Evolutionary conservation across 495 filamentous ascomycete genomes (phyloP), one percentile per base, ranked within the genome.

Genomic region (Penicillium ucsense): DNA sequence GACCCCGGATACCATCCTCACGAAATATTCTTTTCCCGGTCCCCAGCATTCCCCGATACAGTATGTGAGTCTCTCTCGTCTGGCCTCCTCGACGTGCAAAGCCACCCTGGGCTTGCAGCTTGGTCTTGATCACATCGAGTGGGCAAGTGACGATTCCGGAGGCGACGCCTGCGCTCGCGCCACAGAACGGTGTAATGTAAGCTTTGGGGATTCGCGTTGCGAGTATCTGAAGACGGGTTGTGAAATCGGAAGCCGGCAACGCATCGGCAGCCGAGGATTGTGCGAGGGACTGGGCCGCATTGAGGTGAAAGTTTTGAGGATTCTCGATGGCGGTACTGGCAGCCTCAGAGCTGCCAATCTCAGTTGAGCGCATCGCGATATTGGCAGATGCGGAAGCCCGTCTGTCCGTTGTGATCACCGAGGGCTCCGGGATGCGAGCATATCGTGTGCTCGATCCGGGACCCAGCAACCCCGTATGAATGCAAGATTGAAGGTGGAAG

Each of bases 121-220:
- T 96, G 39, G 92, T 99, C 71, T 99, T 99, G 60, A 99, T 97
- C 43, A 99, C 92, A 74, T 99, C 92, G 45, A 99, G 79, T 12
- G 92, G 92, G 61, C 92, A 99, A 38, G 92, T 97, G 52, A 96
- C 88, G 36, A 97, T 79, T 6, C 92, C 92, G 4, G 89, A 94
- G 4, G 85, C 86, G 51, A 95, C 84, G 45, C 92, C 92, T 43
- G 89, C 91, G 35, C 83, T 74, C 7, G 88, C 94, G 38, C 92
- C 92, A 35, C 88, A 81, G 37, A 96, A 72, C 38, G 86, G 76
- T 59, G 80, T 72, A 32, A 85, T 66, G 42, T 66, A 75, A 11
- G 64, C 63, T 33, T 71, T 66, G 9, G 82, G 79, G 4, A 81
- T 51, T 12, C 52, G 57, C 45, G 75, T 72, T 12, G 72, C 71